A percentile compares a stretch with the other conserved stretches of the same genome.
Evolutionary conservation across 2,329 filamentous ascomycete genomes (phyloP).

Genomic region (Sporothrix brasiliensis): DNA sequence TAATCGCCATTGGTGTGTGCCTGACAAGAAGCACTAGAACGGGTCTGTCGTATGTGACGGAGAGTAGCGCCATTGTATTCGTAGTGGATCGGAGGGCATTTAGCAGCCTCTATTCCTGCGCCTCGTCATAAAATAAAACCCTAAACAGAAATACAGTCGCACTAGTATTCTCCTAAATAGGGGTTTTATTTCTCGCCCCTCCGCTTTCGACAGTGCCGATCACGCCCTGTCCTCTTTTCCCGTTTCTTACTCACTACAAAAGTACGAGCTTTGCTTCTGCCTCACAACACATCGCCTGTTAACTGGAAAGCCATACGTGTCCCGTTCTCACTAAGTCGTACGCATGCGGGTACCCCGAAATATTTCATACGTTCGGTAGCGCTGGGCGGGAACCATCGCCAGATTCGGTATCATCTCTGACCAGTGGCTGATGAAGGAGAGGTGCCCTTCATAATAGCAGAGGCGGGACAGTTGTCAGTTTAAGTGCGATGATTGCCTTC

Average conservation of each 20-base stretch:
- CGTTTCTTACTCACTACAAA: not conserved
- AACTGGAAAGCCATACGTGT: not conserved
- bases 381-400: not conserved
- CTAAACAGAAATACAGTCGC: conserved; percentile 3
- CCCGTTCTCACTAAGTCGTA: not conserved
- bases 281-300: not conserved
- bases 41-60: conserved; percentile 13
- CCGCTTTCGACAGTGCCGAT: not conserved
- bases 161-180: conserved; percentile 4
- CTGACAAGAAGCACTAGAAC: conserved; percentile 11
- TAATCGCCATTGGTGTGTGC: conserved; percentile 6
- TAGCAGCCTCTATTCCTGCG: conserved; percentile 14
- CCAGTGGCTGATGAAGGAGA: not conserved
- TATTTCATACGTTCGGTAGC: not conserved
- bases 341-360: not conserved
- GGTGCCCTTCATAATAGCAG: not conserved
- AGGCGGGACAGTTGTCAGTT: not conserved
- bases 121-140: conserved; percentile 11
- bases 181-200: conserved; percentile 20
- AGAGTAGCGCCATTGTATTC: conserved; percentile 19
- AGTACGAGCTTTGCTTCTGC: not conserved
- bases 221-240: not conserved
- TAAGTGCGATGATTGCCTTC: not conserved
- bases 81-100: not conserved
- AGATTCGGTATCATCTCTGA: conserved; percentile 13